Evolutionary conservation across 805 yeast species (phyloP).

Genomic region (Yamadazyma ubonensis): DNA sequence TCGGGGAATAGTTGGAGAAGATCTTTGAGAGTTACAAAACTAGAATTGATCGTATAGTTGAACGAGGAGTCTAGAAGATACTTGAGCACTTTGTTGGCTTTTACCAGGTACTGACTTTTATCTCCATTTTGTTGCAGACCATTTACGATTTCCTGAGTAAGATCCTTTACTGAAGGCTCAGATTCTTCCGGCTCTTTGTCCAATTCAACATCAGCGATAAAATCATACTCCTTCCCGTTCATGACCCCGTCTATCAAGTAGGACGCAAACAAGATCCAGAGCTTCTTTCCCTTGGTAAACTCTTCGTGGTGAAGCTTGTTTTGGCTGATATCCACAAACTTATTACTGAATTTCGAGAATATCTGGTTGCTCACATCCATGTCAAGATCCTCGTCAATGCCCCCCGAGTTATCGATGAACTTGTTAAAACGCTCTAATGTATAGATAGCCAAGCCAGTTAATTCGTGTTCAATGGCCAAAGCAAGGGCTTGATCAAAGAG

Average conservation of each 20-base stretch:
- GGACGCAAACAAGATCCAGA: conserved; percentile 70
- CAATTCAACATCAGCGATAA: conserved; percentile 15
- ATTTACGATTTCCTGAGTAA: conserved; percentile 4
- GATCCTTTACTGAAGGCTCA: background rate
- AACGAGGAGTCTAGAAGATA: conserved; percentile 34
- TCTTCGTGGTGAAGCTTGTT: conserved; percentile 35
- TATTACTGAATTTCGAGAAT: conserved; percentile 28
- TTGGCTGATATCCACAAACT: conserved; percentile 24
- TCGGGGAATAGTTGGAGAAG: conserved; percentile 83
- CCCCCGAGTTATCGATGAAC: conserved; percentile 11
- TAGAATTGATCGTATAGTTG: conserved; percentile 20
- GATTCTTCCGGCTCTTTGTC: background rate
- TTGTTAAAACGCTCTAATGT: conserved; percentile 35
- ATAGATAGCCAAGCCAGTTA: conserved; percentile 52
- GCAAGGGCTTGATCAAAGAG: conserved; percentile 79
- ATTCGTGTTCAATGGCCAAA: conserved; percentile 62
- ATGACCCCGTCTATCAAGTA: conserved; percentile 42
- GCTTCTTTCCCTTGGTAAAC: conserved; percentile 52
- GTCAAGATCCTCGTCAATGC: conserved; percentile 9
- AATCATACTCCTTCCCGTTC: conserved; percentile 18
- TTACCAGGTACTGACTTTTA: too few relatives aligned
- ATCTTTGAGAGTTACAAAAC: conserved; percentile 68
- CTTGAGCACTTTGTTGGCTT: conserved; percentile 19
- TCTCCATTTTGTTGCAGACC: too few relatives aligned
- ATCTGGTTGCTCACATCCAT: conserved; percentile 7